phyloP scores from a whole-genome alignment of 305 asterid genomes.

The Fraxinus baroniana region DNA sequence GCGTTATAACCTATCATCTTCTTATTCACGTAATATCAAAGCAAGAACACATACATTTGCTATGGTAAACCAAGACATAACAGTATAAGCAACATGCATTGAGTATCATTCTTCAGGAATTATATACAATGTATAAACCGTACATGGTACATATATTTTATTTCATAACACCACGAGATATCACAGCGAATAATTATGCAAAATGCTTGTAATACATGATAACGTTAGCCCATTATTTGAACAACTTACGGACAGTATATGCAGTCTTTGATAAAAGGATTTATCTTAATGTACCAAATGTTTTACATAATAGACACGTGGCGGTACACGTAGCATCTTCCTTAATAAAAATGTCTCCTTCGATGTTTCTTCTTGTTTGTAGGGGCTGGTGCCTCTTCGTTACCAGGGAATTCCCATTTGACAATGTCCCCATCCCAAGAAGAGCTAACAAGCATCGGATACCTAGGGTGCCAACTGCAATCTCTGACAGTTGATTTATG shows the following conservation, averaged over 20 bases:
- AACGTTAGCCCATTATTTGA: not conserved
- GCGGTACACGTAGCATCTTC: too few relatives aligned
- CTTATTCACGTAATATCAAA: not conserved
- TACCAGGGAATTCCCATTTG: constrained; percentile 74
- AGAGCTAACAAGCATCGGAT: constrained; percentile 84
- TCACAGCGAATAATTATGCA: not conserved
- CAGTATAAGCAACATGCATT: not conserved
- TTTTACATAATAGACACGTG: too few relatives aligned
- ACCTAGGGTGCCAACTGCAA: constrained; percentile 85
- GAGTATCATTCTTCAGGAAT: not conserved
- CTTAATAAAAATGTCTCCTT: constrained; percentile 35
- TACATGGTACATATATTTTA: not conserved
- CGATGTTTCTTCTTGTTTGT: constrained; percentile 33
- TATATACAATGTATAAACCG: not conserved
- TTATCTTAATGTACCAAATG: too few relatives aligned
- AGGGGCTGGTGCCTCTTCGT: constrained; percentile 35
- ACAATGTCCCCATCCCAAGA: constrained; percentile 84
- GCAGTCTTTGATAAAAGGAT: too few relatives aligned
- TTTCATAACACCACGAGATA: not conserved
- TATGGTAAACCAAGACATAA: not conserved
- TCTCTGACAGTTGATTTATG: constrained; percentile 75
- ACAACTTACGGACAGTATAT: not conserved
- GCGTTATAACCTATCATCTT: not conserved
- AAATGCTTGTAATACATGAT: not conserved
- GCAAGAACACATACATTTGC: not conserved